Base-by-base conservation (phyloP, 2,329 filamentous ascomycete species). In the Colletotrichum orbiculare region DNA sequence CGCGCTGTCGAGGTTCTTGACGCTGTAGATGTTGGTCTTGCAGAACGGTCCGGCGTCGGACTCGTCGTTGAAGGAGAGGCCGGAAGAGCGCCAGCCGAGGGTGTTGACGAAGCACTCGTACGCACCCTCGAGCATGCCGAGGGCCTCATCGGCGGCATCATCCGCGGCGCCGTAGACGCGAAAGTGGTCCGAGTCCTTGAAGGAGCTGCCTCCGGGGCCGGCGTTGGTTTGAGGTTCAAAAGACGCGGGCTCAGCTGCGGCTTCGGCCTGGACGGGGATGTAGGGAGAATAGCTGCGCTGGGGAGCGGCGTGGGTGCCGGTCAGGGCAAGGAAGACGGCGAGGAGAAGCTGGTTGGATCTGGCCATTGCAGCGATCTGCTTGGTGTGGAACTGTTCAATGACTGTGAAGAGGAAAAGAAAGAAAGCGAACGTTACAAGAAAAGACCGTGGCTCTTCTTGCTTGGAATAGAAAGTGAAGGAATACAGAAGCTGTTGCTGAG, bases 11-110 rank as follows among this genome's bases (percentile, higher is more conserved):
- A 84, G 66, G 0, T 64, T 68, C 8, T 69, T 71, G 25, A 83
- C 78, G 1, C 75, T 71, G 71, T 83, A 85, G 41, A 83, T 60
- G 65, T 84, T 84, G 49, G 78, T 77, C 71, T 85, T 85, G 68
- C 77, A 78, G 65, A 71, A 82, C 0, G 81, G 77, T 0, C 81
- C 81, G 48, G 71, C 69, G 38, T 78, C 75, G 9, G 70, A 68
- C 2, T 69, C 72, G 1, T 73, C 69, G 54, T 76, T 76, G 60
- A 74, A 78, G 0, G 77, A 77, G 8, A 79, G 70, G 10, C 78
- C 79, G 0, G 79, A 71, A 0, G 79, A 79, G 2, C 79, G 74
- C 74, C 75, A 81, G 15, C 75, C 76, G 3, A 80, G 73, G 1
- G 71, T 73, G 34, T 68, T 72, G 1, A 79, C 73, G 57, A 79